A percentile compares a stretch with the other conserved stretches of the same genome.
Conservation (phyloP, 768 basidiomycete genomes). For the Collybiopsis luxurians region DNA sequence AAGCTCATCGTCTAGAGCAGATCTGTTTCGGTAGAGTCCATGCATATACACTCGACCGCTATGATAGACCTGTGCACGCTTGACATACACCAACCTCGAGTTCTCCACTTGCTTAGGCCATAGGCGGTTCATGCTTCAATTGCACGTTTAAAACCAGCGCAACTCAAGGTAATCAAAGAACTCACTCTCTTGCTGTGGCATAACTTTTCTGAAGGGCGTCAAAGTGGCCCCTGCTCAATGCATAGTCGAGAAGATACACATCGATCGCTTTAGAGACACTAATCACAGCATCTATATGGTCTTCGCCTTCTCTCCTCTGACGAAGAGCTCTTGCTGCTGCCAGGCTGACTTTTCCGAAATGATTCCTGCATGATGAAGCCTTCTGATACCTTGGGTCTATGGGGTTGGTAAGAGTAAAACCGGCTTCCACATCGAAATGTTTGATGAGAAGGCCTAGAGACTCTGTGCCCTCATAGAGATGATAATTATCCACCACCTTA, state of each 20-base stretch:
- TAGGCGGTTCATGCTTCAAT: slow-evolving; percentile 55
- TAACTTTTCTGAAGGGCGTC: slow-evolving; percentile 67
- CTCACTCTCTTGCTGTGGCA: slow-evolving; percentile 55
- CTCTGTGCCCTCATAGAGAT: slow-evolving; percentile 61
- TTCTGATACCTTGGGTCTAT: slow-evolving; percentile 72
- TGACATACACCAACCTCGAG: slow-evolving; percentile 69
- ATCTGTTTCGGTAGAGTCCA: slow-evolving; percentile 69
- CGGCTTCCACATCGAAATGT: slow-evolving; percentile 65
- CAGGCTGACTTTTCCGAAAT: slow-evolving; percentile 69
- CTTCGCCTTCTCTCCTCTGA: slow-evolving; percentile 63
- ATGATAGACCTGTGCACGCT: slow-evolving; percentile 78
- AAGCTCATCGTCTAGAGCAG: slow-evolving; percentile 69
- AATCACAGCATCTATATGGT: slow-evolving; percentile 85
- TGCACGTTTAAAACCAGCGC: not conserved
- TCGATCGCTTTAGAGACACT: slow-evolving; percentile 72
- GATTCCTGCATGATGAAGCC: slow-evolving; percentile 51
- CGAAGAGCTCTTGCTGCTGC: slow-evolving; percentile 64
- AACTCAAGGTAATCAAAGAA: not conserved
- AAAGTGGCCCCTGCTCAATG: slow-evolving; percentile 55
- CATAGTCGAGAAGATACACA: slow-evolving; percentile 71
- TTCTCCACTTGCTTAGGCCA: slow-evolving; percentile 75
- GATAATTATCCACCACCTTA: slow-evolving; percentile 56
- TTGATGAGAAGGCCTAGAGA: slow-evolving; percentile 67
- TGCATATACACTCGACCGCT: slow-evolving; percentile 76
- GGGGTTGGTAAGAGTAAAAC: slow-evolving; percentile 72